A percentile compares a stretch with the other conserved stretches of the same genome.
phyloP scores from a whole-genome alignment of 805 yeast species.

The Metschnikowia vanudenii region DNA sequence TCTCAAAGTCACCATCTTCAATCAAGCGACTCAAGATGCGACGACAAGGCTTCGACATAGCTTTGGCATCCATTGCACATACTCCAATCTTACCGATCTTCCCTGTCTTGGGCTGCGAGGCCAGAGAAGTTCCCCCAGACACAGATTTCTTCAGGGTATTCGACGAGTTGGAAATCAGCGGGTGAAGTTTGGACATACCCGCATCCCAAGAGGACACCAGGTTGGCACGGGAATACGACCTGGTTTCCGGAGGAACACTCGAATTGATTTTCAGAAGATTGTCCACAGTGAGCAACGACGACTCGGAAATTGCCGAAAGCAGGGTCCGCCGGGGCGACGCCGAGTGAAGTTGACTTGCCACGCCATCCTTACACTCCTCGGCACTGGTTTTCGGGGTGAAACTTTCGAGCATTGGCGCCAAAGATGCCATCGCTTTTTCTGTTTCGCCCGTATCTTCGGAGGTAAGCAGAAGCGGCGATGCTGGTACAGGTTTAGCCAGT shows the following conservation, averaged over 20 bases:
- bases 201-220: conserved; percentile 22
- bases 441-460: conserved; percentile 23
- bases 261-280: conserved; percentile 21
- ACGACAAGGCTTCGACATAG: conserved; percentile 91
- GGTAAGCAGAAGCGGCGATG: conserved; percentile 19
- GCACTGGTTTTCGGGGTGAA: conserved; percentile 71
- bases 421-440: conserved; percentile 67
- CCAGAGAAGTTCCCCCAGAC: conserved; percentile 24
- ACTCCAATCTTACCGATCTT: conserved; percentile 93
- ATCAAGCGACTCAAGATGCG: conserved; percentile 84
- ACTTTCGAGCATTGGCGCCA: conserved; percentile 74
- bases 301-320: conserved; percentile 20
- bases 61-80: conserved; percentile 98
- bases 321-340: conserved; percentile 18
- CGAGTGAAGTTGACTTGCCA: conserved; percentile 15
- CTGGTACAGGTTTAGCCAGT: conserved; percentile 7
- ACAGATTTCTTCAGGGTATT: conserved; percentile 31
- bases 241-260: conserved; percentile 15
- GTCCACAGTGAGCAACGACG: conserved; percentile 17
- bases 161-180: conserved; percentile 38
- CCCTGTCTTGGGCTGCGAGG: conserved; percentile 37
- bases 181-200: conserved; percentile 29
- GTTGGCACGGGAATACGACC: conserved; percentile 22
- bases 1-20: conserved; percentile 93
- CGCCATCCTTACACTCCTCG: conserved; percentile 29